Base-by-base conservation (phyloP, 1,139 yeast species). In the Zygoascus sp. region DNA sequence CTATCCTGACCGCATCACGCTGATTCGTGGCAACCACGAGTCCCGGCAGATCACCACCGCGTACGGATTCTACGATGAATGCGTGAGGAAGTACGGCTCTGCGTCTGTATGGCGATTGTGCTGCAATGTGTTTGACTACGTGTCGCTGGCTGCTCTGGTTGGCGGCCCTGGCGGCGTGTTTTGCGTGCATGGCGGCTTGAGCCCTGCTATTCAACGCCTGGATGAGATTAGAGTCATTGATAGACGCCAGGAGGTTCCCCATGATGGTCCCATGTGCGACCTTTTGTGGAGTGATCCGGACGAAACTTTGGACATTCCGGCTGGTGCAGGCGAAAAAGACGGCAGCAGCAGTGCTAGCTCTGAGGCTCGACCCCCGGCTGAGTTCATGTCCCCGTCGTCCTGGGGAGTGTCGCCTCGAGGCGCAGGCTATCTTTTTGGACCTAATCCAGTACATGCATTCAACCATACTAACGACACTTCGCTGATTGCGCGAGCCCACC, bases 221-320 rank as follows among this genome's bases (percentile, higher is more conserved):
- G 94, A 87, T 74, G 85, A 88, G 67, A 94, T 92, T 46, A 72
- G 95, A 53, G 78, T 80, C 50, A 80, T 89, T 51, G 94, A 89
- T 64, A 73, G 97, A 59, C 81, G 80, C 53, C 97, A 92, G 68
- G 98, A 92, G 67, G 97, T 92, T 35, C 98, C 98, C 16, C 97
- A 92, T 63, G 97, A 90, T 67, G 98, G 98, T 32, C 96, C 97
- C 35, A 90, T 92, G 96, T 92, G 98, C 70, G 98, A 92, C 64
- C 72, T 92, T 60, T 72, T 92, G 48, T 92, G 98, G 98, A 84
- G 95, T 2, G 98, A 92, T 61, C 98, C 98, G 1, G 98, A 92
- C 62, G 96, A 74, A 74, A 81, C 62, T 10, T 48, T 63, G 30
- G 64, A 61, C 35, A 50, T 38, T 3, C 27, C 21, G 20, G 13